Evolutionary conservation across 345 rosid species (phyloP), one percentile per base, ranked within the genome.

Genomic region (Moricandia moricandioides): DNA sequence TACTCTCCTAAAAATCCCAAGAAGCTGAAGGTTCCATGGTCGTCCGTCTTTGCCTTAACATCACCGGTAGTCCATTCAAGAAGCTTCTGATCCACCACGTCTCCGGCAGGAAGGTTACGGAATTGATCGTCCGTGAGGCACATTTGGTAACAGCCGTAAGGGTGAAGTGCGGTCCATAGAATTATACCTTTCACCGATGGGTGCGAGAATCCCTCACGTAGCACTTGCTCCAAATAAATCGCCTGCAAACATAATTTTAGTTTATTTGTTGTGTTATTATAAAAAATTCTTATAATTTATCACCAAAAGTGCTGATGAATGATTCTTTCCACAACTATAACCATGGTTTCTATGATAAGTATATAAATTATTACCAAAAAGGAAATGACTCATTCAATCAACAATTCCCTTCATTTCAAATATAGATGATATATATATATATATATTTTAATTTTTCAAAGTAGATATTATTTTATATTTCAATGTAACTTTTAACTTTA

Each of bases 161-260:
- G 84, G 67, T 88, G 88, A 8, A 93, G 82, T 24, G 98, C 97
- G 0, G 96, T 85, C 98, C 97, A 93, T 4, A 88, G 83, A 84
- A 91, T 84, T 11, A 93, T 93, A 70, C 98, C 95, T n/a, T 85
- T 75, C 74, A 93, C 84, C 0, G 89, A 80, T 29, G 91, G 96
- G 68, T 89, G 96, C 2, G 97, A 93, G 77, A 85, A 93, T 26
- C 97, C 98, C 83, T 93, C 98, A 66, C 88, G 85, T 65, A 89
- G 14, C 29, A 89, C 96, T 80, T 88, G 84, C 35, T 93, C 97
- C 14, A 89, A 81, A 73, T 87, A 86, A 3, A 69, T 11, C 11
- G 86, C 97, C 95, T 88, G 80, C 31, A 21, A 14, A 52, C 7
- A 3, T n/a, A 16, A 7, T 49, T 16, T 49, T 7, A 49, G 24